Evolutionary conservation across 495 filamentous ascomycete genomes (phyloP), one percentile per base, ranked within the genome.

Genomic region (Echria macrotheca): DNA sequence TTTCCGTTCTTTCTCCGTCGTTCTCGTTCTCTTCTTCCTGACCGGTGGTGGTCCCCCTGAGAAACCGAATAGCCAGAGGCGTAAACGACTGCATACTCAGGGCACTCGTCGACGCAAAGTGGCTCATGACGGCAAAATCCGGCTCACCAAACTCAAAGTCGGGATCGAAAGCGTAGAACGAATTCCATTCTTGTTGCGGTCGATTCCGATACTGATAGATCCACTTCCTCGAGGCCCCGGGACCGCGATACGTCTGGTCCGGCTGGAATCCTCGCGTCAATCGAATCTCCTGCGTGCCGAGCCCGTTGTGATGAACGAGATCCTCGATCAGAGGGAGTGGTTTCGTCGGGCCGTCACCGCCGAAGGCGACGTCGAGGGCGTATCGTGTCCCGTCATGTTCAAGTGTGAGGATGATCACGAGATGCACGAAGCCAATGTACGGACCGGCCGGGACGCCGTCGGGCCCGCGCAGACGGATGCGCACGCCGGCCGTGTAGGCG

Each of bases 301-400:
- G 67, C 19, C 50, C 37, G 26, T 76, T 75, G 14, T 60, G 53
- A 11, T 63, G 55, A 2, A 70, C 54, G 3, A 60, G 47, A 0
- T 69, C 69, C 1, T 65, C 58, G 4, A 72, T 59, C 7, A 86
- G 58, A 0, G 65, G 71, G 8, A 87, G 54, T 0, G 84, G 82
- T 7, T 63, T 54, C 12, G 74, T 78, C 0, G 77, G 73, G 3
- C 81, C 82, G 55, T 82, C 74, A 15, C 71, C 69, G 9, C 84
- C 85, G 44, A 87, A 87, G 3, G 73, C 81, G 8, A 81, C 78
- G 56, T 89, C 84, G 0, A 84, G 63, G 33, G 71, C 65, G 48
- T 76, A 87, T 52, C 66, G 66, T 57, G 7, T 69, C 52, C n/a
- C 2, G 7, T 50, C 19, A 1, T 59, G 57, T 7, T 63, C 52